Evolutionary conservation across 306 rosid species (phyloP).

Genomic region (Pterocarpus santalinus): DNA sequence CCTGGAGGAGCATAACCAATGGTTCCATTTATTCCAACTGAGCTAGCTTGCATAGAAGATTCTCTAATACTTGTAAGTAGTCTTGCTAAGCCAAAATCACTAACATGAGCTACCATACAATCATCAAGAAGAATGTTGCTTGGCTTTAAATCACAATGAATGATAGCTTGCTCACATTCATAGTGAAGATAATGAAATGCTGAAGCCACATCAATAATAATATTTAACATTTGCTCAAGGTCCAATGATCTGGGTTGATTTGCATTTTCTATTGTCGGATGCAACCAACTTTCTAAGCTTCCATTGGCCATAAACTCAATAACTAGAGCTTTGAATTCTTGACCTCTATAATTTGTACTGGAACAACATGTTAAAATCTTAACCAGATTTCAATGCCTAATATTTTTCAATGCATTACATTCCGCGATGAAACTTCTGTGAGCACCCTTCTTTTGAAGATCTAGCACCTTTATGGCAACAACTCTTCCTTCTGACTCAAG

Average conservation of each 20-base stretch:
- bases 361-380: constrained; percentile 51
- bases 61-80: constrained; percentile 2
- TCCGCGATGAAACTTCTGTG: constrained; percentile 44
- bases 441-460: constrained; percentile 46
- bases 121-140: constrained; percentile 45
- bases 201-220: constrained; percentile 34
- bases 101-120: constrained; percentile 38
- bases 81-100: constrained; percentile 52
- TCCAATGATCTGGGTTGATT: background rate
- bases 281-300: constrained; percentile 51
- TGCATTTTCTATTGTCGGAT: background rate
- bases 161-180: constrained; percentile 21
- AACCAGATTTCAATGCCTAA: constrained; percentile 45
- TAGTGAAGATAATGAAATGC: constrained; percentile 46
- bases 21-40: constrained; percentile 40
- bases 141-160: constrained; percentile 54
- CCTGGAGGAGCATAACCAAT: constrained; percentile 37
- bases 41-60: constrained; percentile 9
- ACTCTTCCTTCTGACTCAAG: constrained; percentile 25
- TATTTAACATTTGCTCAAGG: constrained; percentile 42
- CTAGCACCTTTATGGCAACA: constrained; percentile 50
- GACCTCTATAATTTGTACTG: constrained; percentile 36
- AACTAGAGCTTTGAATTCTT: constrained; percentile 52
- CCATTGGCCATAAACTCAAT: constrained; percentile 45
- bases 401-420: constrained; percentile 37